Percentiles rank a stretch among this genome's conserved stretches.
phyloP scores from a whole-genome alignment of 169 alveolate genomes.

The Cryptosporidium tyzzeri region DNA sequence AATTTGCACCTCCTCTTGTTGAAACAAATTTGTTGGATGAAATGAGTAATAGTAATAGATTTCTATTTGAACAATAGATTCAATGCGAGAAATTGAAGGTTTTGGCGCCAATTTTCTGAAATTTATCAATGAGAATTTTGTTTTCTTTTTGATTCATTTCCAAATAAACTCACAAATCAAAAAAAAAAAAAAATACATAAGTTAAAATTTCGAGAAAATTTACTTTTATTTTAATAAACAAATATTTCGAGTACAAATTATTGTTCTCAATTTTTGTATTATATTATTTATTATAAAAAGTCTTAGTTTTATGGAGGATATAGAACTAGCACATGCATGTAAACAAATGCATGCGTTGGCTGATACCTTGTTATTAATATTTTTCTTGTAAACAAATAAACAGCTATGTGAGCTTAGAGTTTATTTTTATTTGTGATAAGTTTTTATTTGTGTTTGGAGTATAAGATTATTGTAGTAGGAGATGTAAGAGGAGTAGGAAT shows the following conservation, averaged over 20 bases:
- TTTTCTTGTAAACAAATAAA: neutral
- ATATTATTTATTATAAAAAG: no score
- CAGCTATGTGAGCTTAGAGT: no score
- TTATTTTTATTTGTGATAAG: neutral
- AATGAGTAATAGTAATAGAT: conserved; percentile 11
- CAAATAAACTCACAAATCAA: neutral
- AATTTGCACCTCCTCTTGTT: conserved; percentile 65
- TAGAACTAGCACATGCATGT: neutral
- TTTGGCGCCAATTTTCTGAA: neutral
- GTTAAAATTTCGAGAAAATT: neutral
- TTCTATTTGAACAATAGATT: conserved; percentile 46
- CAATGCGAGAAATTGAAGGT: neutral
- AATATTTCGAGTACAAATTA: neutral
- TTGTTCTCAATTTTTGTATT: neutral
- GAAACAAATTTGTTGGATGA: conserved; percentile 65
- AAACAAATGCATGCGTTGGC: neutral
- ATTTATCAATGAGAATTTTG: no score
- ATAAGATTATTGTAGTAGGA: no score
- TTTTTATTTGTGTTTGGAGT: neutral
- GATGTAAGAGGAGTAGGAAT: no score
- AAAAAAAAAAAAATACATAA: neutral
- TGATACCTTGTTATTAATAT: neutral
- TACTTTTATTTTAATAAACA: neutral
- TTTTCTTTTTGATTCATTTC: neutral
- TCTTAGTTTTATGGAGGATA: neutral